Evolutionary conservation across 2,329 filamentous ascomycete genomes (phyloP), one percentile per base, ranked within the genome.

Genomic region (Aspergillus chevalieri): DNA sequence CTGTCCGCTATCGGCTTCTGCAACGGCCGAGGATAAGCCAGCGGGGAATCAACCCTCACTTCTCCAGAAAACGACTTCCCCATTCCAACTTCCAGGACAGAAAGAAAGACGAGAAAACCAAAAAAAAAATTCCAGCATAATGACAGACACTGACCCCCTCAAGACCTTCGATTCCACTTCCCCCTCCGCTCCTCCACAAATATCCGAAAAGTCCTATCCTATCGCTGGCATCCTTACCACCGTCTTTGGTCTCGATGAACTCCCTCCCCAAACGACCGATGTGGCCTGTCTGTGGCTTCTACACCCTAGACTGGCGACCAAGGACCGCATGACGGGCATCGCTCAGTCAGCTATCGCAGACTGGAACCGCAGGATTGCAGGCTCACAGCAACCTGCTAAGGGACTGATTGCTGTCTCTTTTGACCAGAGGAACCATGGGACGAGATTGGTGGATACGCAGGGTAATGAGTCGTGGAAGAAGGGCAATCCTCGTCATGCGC

Each of bases 391-490:
- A 26, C 39, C 64, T 52, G 47, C 63, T 69, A 72, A 75, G 51
- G 87, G 86, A 0, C 70, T 97, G 38, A 84, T 97, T 45, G 90
- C 88, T 2, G 80, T 91, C 10, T 81, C 86, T 2, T 95, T 95
- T 68, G 93, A 97, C 71, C 90, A 95, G 74, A 81, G 92, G 43
- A 97, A 97, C 68, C 93, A 97, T 70, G 93, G 93, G 22, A 78
- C 80, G 2, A 76, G 93, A 48, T 69, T 83, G 51, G 80, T 92
- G 2, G 78, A 85, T 59, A 72, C 79, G 6, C 58, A 77, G 15
- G 83, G 86, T 22, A 97, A 96, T 66, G 76, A 85, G 58, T 78
- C 85, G 3, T 97, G 91, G 92, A 79, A 81, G 41, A 71, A 81
- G 34, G 90, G 89, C 26, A 95, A 96, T 64, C 74, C 78, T 6